Evolutionary conservation across 1,284 basidiomycete species (phyloP).

Genomic region (Sporisorium iseilematis-ciliati): DNA sequence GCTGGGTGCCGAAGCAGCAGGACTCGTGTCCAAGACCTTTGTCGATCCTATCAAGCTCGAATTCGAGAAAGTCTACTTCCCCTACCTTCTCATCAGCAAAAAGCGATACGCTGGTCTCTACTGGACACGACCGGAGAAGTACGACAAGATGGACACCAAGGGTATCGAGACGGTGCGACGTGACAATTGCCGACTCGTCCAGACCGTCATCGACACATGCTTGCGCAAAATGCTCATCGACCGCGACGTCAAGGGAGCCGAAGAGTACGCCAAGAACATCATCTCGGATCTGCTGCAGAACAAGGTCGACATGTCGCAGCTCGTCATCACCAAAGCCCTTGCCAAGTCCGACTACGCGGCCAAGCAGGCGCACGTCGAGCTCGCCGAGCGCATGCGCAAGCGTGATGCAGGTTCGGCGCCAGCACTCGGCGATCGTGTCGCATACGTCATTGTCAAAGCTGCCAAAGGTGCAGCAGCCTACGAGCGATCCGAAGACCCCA

Average conservation of each 20-base stretch:
- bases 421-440: constrained; percentile 67
- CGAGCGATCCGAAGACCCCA: constrained; percentile 68
- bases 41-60: constrained; percentile 68
- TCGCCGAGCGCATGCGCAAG: constrained; percentile 69
- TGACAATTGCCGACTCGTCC: constrained; percentile 69
- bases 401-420: constrained; percentile 68
- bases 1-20: constrained; percentile 87
- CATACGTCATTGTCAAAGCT: constrained; percentile 69
- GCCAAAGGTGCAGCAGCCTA: constrained; percentile 68
- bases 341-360: constrained; percentile 68
- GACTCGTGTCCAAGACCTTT: constrained; percentile 76
- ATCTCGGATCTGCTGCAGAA: constrained; percentile 69
- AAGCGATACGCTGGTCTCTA: constrained; percentile 69
- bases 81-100: constrained; percentile 69
- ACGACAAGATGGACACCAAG: constrained; percentile 70
- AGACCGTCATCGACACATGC: constrained; percentile 69
- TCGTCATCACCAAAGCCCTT: constrained; percentile 69
- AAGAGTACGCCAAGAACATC: constrained; percentile 67
- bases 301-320: constrained; percentile 69
- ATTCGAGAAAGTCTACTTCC: constrained; percentile 70
- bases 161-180: constrained; percentile 70
- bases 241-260: constrained; percentile 68
- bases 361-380: constrained; percentile 69
- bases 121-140: constrained; percentile 66
- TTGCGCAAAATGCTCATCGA: constrained; percentile 70